Conservation (phyloP, 129 eudicot genomes). For the Lonicera japonica region DNA sequence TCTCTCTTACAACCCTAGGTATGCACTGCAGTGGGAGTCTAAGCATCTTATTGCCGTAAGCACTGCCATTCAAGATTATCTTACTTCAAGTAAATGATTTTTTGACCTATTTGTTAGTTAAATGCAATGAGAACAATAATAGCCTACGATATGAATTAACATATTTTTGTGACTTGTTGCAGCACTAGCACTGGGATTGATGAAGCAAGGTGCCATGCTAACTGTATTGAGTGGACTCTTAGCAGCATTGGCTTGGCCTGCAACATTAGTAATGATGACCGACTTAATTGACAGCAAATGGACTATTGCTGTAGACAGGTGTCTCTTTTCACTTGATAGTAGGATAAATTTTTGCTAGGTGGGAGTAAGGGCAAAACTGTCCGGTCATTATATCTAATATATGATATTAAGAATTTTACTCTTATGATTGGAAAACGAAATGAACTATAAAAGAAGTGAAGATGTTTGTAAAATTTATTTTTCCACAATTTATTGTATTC, state of each 20-base stretch:
- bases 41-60: conserved; percentile 90
- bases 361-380: background rate
- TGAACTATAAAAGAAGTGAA: background rate
- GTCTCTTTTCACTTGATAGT: conserved; percentile 17
- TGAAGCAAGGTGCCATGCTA: conserved; percentile 98
- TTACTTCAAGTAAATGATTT: conserved; percentile 67
- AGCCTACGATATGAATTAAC: conserved; percentile 5
- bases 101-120: conserved; percentile 7
- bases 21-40: conserved; percentile 97
- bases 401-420: too few relatives aligned
- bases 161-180: conserved; percentile 29
- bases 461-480: too few relatives aligned
- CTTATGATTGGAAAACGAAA: background rate
- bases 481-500: too few relatives aligned
- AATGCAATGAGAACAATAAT: conserved; percentile 4
- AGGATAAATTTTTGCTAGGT: background rate
- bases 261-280: conserved; percentile 64
- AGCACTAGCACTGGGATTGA: conserved; percentile 79
- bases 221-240: conserved; percentile 78
- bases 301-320: conserved; percentile 97
- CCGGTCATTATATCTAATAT: background rate
- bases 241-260: conserved; percentile 96
- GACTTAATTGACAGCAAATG: conserved; percentile 93
- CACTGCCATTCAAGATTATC: conserved; percentile 98
- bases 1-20: conserved; percentile 40